Percentiles rank a stretch among this genome's conserved stretches.
These are phyloP conservation scores for Royoungia palumana DNA, from an alignment of 768 basidiomycete species.

Conservation along the genomic window DNA sequence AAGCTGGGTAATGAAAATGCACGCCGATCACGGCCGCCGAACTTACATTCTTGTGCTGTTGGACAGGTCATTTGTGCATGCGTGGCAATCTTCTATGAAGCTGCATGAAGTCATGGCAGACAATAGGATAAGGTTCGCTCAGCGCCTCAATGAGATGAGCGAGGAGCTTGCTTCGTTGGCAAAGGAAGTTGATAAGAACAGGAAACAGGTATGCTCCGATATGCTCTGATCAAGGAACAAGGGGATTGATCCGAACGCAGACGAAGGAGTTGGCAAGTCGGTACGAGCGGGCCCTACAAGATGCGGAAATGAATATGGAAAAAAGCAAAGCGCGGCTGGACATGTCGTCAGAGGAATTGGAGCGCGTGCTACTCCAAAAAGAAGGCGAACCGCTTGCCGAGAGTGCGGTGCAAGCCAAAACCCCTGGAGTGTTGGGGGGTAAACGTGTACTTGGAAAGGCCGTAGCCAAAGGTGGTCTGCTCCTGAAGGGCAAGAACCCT, in stretches of 20 bases:
- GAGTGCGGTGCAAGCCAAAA: constrained; percentile 61
- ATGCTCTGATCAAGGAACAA: background rate
- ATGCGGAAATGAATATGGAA: constrained; percentile 82
- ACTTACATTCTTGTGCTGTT: constrained; percentile 9
- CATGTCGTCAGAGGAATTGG: constrained; percentile 88
- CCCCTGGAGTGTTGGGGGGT: constrained; percentile 55
- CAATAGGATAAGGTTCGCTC: constrained; percentile 81
- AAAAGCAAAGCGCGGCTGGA: constrained; percentile 88
- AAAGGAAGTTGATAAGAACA: constrained; percentile 91
- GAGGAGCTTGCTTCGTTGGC: constrained; percentile 84
- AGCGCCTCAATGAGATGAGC: constrained; percentile 91
- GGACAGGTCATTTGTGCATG: constrained; percentile 58
- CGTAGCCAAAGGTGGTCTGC: constrained; percentile 83
- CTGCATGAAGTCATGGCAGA: constrained; percentile 90
- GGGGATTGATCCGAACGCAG: constrained; percentile 36
- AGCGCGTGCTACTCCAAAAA: constrained; percentile 87
- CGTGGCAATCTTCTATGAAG: constrained; percentile 85
- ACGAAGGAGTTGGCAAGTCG: constrained; percentile 88
- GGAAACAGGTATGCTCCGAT: constrained; percentile 65
- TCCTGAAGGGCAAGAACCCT: constrained; percentile 91
- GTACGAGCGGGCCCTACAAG: constrained; percentile 85
- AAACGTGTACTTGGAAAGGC: constrained; percentile 89
- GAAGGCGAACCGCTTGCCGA: constrained; percentile 93
- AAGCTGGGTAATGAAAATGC: constrained; percentile 74
- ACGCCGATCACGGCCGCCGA: constrained; percentile 3